Evolutionary conservation across 495 filamentous ascomycete species (phyloP).

Genomic region (Penicillium chermesinum): DNA sequence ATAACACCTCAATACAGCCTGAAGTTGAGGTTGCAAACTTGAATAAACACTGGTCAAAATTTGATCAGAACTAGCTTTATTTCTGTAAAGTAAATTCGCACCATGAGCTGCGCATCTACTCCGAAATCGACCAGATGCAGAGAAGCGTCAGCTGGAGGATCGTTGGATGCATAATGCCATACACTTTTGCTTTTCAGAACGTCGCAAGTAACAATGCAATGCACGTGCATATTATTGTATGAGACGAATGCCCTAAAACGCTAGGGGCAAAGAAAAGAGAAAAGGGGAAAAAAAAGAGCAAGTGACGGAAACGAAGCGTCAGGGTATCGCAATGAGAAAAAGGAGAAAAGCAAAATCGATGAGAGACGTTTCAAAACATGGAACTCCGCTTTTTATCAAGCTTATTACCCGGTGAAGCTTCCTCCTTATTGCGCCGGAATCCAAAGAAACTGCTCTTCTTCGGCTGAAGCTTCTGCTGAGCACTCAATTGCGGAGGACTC

Average conservation of each 20-base stretch:
- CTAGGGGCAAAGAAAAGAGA: neutral
- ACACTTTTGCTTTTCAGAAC: no score
- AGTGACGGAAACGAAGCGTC: constrained; percentile 2
- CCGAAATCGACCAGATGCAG: neutral
- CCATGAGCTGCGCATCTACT: no score
- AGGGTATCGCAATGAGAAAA: constrained; percentile 16
- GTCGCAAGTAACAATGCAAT: neutral
- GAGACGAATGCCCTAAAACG: constrained; percentile 1
- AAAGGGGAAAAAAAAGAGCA: neutral
- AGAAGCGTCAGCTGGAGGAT: no score
- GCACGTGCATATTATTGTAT: neutral
- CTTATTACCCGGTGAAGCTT: constrained; percentile 20
- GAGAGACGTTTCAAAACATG: constrained; percentile 46
- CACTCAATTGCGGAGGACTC: neutral
- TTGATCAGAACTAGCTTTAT: no score
- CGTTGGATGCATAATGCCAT: no score
- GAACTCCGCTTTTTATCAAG: constrained; percentile 50
- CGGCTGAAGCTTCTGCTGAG: constrained; percentile 22
- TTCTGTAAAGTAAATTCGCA: no score
- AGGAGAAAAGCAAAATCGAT: neutral
- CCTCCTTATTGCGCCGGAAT: constrained; percentile 28
- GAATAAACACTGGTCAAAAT: no score
- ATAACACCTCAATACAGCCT: no score
- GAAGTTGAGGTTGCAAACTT: no score
- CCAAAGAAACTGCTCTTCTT: constrained; percentile 51